phyloP scores from a whole-genome alignment of 768 basidiomycete species.

The Royoungia palumana region DNA sequence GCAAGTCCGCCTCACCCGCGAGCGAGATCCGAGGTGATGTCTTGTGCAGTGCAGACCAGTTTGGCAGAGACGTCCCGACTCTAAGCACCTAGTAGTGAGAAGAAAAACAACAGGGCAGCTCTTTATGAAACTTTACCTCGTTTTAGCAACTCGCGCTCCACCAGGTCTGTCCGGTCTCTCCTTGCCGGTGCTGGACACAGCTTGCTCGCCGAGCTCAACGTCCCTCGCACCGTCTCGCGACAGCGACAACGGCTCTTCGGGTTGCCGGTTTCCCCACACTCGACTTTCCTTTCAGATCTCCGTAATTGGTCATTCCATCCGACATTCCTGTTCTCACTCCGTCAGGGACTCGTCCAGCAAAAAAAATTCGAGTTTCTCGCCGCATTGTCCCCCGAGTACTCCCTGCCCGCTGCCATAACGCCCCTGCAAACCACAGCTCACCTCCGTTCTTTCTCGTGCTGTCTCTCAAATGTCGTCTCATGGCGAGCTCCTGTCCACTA shows the following conservation, averaged over 20 bases:
- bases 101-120: not conserved
- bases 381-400: too few species aligned
- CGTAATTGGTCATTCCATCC: too few species aligned
- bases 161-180: slow-evolving; percentile 7
- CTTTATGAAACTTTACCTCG: slow-evolving; percentile 34
- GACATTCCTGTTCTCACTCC: too few species aligned
- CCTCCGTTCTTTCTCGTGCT: not conserved
- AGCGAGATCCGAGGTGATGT: slow-evolving; percentile 35
- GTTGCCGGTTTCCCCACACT: too few species aligned
- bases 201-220: too few species aligned
- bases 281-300: too few species aligned
- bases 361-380: too few species aligned
- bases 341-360: too few species aligned
- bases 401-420: too few species aligned
- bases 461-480: slow-evolving; percentile 30
- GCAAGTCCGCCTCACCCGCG: slow-evolving; percentile 22
- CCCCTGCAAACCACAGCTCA: too few species aligned
- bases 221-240: too few species aligned
- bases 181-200: slow-evolving; percentile 4
- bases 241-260: too few species aligned
- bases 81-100: slow-evolving; percentile 25
- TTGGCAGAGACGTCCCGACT: slow-evolving; percentile 34
- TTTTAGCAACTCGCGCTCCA: slow-evolving; percentile 23
- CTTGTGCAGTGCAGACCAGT: slow-evolving; percentile 29
- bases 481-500: slow-evolving; percentile 41